Evolutionary conservation across 2,329 filamentous ascomycete genomes (phyloP).

Genomic region (Phialophora verrucosa): DNA sequence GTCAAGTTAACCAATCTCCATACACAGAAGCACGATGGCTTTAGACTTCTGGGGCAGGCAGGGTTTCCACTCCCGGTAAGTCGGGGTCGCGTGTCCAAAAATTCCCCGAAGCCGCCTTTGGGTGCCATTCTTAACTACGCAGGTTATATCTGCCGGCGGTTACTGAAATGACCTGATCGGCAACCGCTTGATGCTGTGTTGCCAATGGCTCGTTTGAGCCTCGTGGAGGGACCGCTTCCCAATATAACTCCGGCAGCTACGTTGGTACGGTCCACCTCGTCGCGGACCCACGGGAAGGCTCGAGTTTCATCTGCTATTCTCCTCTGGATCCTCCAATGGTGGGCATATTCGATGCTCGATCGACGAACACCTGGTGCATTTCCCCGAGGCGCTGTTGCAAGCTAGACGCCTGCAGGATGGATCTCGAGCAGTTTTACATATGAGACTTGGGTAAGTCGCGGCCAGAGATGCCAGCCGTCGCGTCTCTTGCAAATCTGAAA

Average conservation of each 20-base stretch:
- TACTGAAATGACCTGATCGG: conserved; percentile 33
- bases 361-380: conserved; percentile 25
- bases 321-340: conserved; percentile 21
- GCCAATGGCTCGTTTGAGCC: conserved; percentile 29
- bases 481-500: conserved; percentile 35
- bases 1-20: conserved; percentile 15
- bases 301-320: conserved; percentile 31
- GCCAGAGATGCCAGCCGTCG: conserved; percentile 22
- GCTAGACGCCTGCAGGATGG: conserved; percentile 22
- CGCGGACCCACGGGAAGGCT: conserved; percentile 22
- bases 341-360: background rate
- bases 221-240: conserved; percentile 21
- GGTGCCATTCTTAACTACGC: conserved; percentile 6
- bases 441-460: conserved; percentile 19
- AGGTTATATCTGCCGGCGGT: conserved; percentile 30
- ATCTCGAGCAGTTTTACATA: conserved; percentile 13
- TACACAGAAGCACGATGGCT: background rate
- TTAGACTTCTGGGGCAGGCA: conserved; percentile 22
- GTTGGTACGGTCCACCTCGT: conserved; percentile 19
- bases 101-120: conserved; percentile 21
- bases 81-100: conserved; percentile 17
- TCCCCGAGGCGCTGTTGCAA: conserved; percentile 26
- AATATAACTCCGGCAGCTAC: conserved; percentile 28
- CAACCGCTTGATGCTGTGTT: conserved; percentile 24
- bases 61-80: conserved; percentile 19